These are phyloP conservation scores for Dendrocalamus sinicus DNA, from an alignment of 176 grass and related monocot species.

Conservation along the genomic window DNA sequence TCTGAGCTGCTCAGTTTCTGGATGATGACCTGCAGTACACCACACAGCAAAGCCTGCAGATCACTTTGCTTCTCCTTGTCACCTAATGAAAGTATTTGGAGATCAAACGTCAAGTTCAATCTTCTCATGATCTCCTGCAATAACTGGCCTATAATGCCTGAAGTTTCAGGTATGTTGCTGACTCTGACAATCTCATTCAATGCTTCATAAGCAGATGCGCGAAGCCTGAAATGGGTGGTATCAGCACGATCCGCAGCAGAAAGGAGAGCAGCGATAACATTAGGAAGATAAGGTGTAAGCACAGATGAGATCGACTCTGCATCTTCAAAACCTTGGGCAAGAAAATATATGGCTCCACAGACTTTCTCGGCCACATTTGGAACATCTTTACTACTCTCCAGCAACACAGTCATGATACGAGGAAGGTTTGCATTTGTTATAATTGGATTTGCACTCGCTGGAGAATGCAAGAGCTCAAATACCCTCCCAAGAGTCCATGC, in stretches of 20 bases:
- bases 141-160: conserved; percentile 60
- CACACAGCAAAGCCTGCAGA: conserved; percentile 84
- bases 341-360: conserved; percentile 88
- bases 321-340: conserved; percentile 84
- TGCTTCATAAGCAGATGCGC: conserved; percentile 85
- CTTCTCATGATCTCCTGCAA: conserved; percentile 77
- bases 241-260: conserved; percentile 76
- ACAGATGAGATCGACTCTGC: conserved; percentile 55
- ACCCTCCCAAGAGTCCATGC: conserved; percentile 94
- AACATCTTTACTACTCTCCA: conserved; percentile 83
- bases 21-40: conserved; percentile 86
- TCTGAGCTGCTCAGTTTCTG: conserved; percentile 81
- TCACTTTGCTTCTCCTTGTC: conserved; percentile 82
- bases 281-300: conserved; percentile 84
- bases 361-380: conserved; percentile 92
- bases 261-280: conserved; percentile 75
- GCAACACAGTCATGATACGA: conserved; percentile 72
- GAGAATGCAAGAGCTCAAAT: conserved; percentile 86
- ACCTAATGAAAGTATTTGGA: conserved; percentile 64
- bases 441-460: conserved; percentile 63
- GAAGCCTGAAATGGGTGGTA: conserved; percentile 67
- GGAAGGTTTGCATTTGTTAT: conserved; percentile 82
- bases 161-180: conserved; percentile 66
- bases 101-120: conserved; percentile 72
- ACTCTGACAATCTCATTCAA: conserved; percentile 93